phyloP scores from a whole-genome alignment of 1,284 basidiomycete genomes.

The Pseudozyma pruni region DNA sequence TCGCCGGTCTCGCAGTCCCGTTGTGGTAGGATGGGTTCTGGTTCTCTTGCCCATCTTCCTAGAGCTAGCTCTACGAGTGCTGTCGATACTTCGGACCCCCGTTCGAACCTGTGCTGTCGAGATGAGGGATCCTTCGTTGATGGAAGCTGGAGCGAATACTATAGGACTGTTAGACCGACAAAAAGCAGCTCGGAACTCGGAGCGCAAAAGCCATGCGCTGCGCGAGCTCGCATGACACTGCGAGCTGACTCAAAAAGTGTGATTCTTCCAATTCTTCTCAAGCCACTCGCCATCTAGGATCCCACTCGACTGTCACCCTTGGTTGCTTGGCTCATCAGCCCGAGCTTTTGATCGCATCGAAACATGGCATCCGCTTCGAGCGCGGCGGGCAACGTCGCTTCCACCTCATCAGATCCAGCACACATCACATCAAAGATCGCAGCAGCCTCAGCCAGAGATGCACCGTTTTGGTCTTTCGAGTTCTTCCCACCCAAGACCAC shows the following conservation, averaged over 20 bases:
- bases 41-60: no score
- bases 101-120: no score
- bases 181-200: slow-evolving; percentile 1
- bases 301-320: no score
- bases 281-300: no score
- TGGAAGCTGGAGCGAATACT: no score
- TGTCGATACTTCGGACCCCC: no score
- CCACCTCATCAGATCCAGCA: slow-evolving; percentile 18
- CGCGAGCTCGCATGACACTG: slow-evolving; percentile 8
- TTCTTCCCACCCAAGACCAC: slow-evolving; percentile 96
- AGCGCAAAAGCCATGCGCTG: no score
- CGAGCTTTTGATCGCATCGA: neutral
- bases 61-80: no score
- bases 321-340: neutral
- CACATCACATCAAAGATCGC: slow-evolving; percentile 47
- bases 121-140: no score
- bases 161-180: neutral
- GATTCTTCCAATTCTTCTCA: neutral
- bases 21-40: no score
- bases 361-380: slow-evolving; percentile 11
- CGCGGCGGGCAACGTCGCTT: neutral
- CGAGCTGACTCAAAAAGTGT: neutral
- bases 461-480: slow-evolving; percentile 75
- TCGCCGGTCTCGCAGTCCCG: no score
- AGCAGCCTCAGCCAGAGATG: slow-evolving; percentile 19